These are phyloP conservation scores for Fonsecaea multimorphosa DNA, from an alignment of 2,329 filamentous ascomycete genomes.

Conservation along the genomic window DNA sequence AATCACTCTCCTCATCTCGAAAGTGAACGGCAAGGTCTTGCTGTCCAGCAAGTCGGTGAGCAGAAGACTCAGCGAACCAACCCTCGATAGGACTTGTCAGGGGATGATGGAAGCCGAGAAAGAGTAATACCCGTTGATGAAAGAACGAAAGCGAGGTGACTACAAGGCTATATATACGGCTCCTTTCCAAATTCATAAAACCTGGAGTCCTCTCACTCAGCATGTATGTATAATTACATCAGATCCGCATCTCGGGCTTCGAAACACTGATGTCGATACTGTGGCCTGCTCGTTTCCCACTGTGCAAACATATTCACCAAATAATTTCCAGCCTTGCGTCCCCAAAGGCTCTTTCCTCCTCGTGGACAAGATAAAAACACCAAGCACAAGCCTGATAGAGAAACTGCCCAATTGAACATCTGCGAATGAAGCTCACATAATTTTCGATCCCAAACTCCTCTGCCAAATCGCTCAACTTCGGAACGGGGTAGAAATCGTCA, in stretches of 20 bases:
- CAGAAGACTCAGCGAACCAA: neutral
- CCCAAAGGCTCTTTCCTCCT: neutral
- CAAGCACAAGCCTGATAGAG: neutral
- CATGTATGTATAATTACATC: slow-evolving; percentile 3
- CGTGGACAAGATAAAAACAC: neutral
- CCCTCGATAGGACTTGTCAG: neutral
- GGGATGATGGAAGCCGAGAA: neutral
- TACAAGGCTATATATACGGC: neutral
- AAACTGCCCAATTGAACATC: neutral
- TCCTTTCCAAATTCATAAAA: slow-evolving; percentile 1
- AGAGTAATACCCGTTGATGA: neutral
- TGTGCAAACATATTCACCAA: neutral
- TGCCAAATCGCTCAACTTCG: neutral
- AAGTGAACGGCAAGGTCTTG: neutral
- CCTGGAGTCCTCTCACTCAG: neutral
- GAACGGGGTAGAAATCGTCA: neutral
- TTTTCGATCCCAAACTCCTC: neutral
- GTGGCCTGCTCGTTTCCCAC: neutral
- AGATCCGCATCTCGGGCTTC: neutral
- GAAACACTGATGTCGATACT: neutral
- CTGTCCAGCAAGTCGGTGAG: neutral
- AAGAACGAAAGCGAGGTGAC: neutral
- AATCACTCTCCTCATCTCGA: neutral
- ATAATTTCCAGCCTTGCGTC: neutral
- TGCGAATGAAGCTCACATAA: neutral